Conservation (phyloP, 1,284 basidiomycete species). For the Wolfiporia cocos region DNA sequence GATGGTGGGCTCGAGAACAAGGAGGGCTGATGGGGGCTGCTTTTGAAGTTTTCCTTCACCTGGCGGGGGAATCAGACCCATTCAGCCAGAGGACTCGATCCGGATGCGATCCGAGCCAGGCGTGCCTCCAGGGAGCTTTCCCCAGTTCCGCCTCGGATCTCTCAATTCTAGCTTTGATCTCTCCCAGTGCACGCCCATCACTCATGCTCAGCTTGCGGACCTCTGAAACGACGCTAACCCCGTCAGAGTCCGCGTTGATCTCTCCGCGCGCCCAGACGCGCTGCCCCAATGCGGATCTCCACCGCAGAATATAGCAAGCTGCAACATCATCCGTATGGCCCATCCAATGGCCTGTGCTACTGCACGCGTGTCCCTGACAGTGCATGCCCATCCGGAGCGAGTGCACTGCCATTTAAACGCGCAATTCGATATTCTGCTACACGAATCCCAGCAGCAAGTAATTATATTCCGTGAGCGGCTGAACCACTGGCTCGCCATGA, state of each 20-base stretch:
- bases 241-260: background rate
- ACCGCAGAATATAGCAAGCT: no score
- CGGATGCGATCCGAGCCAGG: constrained; percentile 10
- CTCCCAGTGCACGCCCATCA: background rate
- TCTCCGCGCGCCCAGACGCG: no score
- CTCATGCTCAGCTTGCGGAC: background rate
- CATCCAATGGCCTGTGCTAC: no score
- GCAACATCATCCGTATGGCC: no score
- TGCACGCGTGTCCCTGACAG: no score
- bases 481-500: no score
- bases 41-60: constrained; percentile 11
- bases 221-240: background rate
- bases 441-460: no score
- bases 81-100: constrained; percentile 6
- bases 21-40: constrained; percentile 9
- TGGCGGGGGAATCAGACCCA: constrained; percentile 3
- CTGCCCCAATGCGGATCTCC: no score
- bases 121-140: constrained; percentile 9
- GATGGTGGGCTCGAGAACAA: constrained; percentile 16
- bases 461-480: no score
- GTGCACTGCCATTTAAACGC: no score
- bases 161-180: background rate
- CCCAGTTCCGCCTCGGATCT: constrained; percentile 7
- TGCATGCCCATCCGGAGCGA: no score
- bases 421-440: no score